Evolutionary conservation across 495 filamentous ascomycete species (phyloP).

Genomic region (Talaromyces wortmannii): DNA sequence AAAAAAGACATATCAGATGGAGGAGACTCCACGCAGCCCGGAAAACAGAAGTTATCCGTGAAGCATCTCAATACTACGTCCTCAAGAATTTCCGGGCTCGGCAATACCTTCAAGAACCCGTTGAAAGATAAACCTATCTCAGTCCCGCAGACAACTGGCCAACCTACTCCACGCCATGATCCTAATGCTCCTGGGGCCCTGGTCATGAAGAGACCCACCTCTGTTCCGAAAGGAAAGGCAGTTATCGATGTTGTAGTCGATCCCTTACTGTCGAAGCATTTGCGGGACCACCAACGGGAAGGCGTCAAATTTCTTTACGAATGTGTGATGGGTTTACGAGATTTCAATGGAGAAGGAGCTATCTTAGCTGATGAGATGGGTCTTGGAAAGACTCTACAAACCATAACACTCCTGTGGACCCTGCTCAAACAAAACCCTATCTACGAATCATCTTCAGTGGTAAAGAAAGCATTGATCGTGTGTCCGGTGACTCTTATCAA

Average conservation of each 20-base stretch:
- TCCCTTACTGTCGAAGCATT: constrained; percentile 56
- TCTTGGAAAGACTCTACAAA: constrained; percentile 73
- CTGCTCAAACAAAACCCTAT: constrained; percentile 76
- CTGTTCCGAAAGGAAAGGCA: constrained; percentile 53
- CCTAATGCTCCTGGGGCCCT: constrained; percentile 54
- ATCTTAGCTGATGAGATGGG: constrained; percentile 84
- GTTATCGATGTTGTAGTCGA: constrained; percentile 80
- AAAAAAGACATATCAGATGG: not conserved
- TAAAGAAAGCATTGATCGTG: constrained; percentile 76
- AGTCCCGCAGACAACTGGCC: constrained; percentile 4
- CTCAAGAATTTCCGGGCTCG: constrained; percentile 14
- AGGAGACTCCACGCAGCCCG: constrained; percentile 1
- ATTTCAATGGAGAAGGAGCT: constrained; percentile 65
- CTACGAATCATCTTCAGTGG: constrained; percentile 50
- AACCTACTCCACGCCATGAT: constrained; percentile 60
- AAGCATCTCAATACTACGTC: constrained; percentile 12
- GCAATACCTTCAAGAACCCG: constrained; percentile 53
- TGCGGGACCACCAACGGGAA: constrained; percentile 71
- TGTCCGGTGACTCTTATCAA: constrained; percentile 74
- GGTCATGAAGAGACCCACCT: constrained; percentile 59
- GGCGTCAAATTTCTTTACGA: constrained; percentile 77
- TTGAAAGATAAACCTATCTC: constrained; percentile 35
- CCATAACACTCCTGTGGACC: constrained; percentile 74
- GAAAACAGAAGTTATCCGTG: constrained; percentile 9
- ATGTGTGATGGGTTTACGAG: constrained; percentile 75